These are phyloP conservation scores for Irpex sp. DNA, from an alignment of 1,284 basidiomycete species.

Conservation along the genomic window DNA sequence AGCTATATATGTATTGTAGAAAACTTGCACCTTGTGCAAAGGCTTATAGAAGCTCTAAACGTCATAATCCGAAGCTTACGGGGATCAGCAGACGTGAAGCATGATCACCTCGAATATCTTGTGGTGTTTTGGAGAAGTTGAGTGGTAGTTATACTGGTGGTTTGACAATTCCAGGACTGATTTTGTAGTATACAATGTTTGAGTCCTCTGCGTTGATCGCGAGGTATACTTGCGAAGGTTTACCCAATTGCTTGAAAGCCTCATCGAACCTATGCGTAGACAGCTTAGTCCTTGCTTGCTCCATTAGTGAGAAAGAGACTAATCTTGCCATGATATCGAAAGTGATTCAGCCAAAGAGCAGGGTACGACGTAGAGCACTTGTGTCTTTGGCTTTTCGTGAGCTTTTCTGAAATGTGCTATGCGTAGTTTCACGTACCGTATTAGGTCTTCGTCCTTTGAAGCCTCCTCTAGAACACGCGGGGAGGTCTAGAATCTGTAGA, in stretches of 20 bases:
- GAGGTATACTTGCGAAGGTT: slow-evolving; percentile 55
- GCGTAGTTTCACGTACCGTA: slow-evolving; percentile 36
- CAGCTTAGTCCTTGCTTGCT: background rate
- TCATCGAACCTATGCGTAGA: slow-evolving; percentile 43
- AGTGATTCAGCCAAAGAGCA: slow-evolving; percentile 64
- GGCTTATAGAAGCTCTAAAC: too few relatives aligned
- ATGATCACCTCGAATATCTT: too few relatives aligned
- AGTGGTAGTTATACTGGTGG: slow-evolving; percentile 45
- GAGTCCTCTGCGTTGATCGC: slow-evolving; percentile 74
- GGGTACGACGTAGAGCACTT: slow-evolving; percentile 53
- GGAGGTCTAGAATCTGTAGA: slow-evolving; percentile 58
- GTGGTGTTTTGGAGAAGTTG: too few relatives aligned
- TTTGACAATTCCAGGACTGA: slow-evolving; percentile 72
- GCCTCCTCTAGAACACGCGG: slow-evolving; percentile 49
- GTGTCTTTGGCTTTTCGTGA: slow-evolving; percentile 25
- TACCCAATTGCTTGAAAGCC: slow-evolving; percentile 48
- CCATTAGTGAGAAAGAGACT: background rate
- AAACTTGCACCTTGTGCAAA: background rate
- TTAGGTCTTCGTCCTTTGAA: slow-evolving; percentile 57
- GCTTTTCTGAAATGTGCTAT: background rate
- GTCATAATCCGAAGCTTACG: too few relatives aligned
- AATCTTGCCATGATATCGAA: slow-evolving; percentile 43
- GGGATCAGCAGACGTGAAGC: too few relatives aligned
- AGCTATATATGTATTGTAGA: background rate
- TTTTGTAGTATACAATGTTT: slow-evolving; percentile 79